Conservation (phyloP, 2,329 filamentous ascomycete genomes). For the Arachnomyces sp. region DNA sequence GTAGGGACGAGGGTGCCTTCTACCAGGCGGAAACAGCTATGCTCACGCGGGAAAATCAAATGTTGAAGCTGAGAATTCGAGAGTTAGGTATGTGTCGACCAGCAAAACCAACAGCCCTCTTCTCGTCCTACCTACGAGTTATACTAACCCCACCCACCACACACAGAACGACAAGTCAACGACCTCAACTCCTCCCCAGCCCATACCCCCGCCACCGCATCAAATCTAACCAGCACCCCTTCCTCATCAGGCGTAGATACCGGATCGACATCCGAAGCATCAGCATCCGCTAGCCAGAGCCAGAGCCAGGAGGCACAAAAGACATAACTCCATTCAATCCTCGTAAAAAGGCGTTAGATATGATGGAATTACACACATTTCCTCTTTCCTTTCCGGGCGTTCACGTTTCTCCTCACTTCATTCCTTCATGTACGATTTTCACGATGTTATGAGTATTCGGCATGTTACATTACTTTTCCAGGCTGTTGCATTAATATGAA, state of each 20-base stretch:
- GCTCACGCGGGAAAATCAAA: slow-evolving; percentile 40
- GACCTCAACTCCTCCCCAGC: slow-evolving; percentile 18
- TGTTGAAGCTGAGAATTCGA: slow-evolving; percentile 39
- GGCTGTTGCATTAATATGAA: too few species aligned
- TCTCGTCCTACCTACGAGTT: neutral
- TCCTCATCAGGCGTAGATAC: slow-evolving; percentile 2
- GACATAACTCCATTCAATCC: neutral
- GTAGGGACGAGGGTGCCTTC: slow-evolving; percentile 39
- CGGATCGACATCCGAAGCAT: slow-evolving; percentile 1
- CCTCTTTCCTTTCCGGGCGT: too few species aligned
- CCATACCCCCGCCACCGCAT: slow-evolving; percentile 12
- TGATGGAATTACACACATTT: too few species aligned
- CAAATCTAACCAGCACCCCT: slow-evolving; percentile 13
- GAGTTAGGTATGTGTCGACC: slow-evolving; percentile 33
- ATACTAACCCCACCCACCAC: slow-evolving; percentile 3
- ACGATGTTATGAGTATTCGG: too few species aligned
- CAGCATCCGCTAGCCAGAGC: neutral
- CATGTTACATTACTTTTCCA: too few species aligned
- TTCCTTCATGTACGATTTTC: too few species aligned
- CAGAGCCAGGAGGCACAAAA: slow-evolving; percentile 5
- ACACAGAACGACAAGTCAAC: slow-evolving; percentile 24
- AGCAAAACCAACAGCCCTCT: neutral
- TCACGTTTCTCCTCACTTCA: too few species aligned
- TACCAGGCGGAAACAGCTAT: slow-evolving; percentile 42
- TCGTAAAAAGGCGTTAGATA: too few species aligned